Evolutionary conservation across 2,329 filamentous ascomycete genomes (phyloP).

Genomic region (Pseudogymnoascus sp.): DNA sequence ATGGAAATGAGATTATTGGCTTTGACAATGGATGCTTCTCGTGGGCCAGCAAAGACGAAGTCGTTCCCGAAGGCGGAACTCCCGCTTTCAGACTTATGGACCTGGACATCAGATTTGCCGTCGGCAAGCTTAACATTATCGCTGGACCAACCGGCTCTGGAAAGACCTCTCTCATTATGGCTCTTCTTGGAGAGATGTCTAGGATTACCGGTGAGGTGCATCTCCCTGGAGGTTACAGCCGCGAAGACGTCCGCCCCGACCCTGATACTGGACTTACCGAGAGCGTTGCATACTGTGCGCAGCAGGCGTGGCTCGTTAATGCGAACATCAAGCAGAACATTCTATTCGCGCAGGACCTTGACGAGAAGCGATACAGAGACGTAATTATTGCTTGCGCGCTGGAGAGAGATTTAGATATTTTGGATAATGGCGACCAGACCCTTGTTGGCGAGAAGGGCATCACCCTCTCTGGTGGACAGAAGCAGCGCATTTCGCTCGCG

Average conservation of each 20-base stretch:
- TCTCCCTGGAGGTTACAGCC: constrained; percentile 75
- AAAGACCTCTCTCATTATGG: constrained; percentile 95
- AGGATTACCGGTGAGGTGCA: constrained; percentile 71
- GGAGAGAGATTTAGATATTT: constrained; percentile 82
- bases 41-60: constrained; percentile 68
- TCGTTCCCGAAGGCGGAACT: constrained; percentile 51
- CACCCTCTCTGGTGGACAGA: constrained; percentile 91
- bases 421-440: constrained; percentile 87
- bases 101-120: constrained; percentile 70
- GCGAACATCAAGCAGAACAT: constrained; percentile 96
- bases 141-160: constrained; percentile 89
- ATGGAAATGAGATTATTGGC: constrained; percentile 69
- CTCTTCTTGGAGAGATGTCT: constrained; percentile 92
- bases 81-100: constrained; percentile 78
- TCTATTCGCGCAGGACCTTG: constrained; percentile 72
- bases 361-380: constrained; percentile 75
- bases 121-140: constrained; percentile 86
- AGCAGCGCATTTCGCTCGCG: constrained; percentile 94
- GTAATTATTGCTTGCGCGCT: constrained; percentile 88
- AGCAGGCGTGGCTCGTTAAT: constrained; percentile 95
- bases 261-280: constrained; percentile 81
- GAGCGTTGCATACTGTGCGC: constrained; percentile 90
- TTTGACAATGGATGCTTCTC: constrained; percentile 79
- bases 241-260: constrained; percentile 75
- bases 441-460: constrained; percentile 96